These are phyloP conservation scores for Kregervanrija delftensis DNA, from an alignment of 805 yeast species.

Conservation along the genomic window DNA sequence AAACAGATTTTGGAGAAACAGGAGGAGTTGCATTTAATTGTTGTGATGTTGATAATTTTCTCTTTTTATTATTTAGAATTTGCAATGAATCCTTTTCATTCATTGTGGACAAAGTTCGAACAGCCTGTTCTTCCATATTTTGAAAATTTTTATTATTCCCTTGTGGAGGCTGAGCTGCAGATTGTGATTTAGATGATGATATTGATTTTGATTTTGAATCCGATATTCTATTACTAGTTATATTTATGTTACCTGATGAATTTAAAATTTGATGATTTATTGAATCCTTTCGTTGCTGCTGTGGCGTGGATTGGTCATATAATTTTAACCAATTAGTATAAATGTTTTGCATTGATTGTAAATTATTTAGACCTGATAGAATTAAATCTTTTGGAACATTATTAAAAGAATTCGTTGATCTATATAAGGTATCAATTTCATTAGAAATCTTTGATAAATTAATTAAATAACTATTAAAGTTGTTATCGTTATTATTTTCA, in stretches of 20 bases:
- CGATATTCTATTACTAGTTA: background rate
- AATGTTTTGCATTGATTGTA: conserved; percentile 1
- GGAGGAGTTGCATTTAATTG: too few species aligned
- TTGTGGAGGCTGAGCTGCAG: background rate
- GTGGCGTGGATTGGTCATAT: too few species aligned
- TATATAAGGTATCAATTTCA: too few species aligned
- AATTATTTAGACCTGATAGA: background rate
- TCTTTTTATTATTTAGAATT: too few species aligned
- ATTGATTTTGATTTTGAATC: background rate
- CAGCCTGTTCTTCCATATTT: conserved; percentile 23
- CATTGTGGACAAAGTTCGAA: conserved; percentile 22
- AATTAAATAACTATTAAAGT: background rate
- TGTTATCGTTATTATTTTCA: background rate
- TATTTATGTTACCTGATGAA: too few species aligned
- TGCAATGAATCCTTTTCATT: conserved; percentile 9
- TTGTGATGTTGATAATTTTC: too few species aligned
- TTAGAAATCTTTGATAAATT: background rate
- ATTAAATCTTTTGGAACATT: conserved; percentile 1
- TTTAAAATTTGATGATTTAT: too few species aligned
- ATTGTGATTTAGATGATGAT: background rate
- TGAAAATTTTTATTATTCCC: background rate
- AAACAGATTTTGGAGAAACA: too few species aligned
- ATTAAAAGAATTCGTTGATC: background rate
- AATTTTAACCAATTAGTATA: background rate
- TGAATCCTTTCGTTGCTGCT: too few species aligned